Percentiles rank a stretch among this genome's conserved stretches.
Conservation (phyloP, 1,284 basidiomycete genomes). For the Sparassis latifolia region DNA sequence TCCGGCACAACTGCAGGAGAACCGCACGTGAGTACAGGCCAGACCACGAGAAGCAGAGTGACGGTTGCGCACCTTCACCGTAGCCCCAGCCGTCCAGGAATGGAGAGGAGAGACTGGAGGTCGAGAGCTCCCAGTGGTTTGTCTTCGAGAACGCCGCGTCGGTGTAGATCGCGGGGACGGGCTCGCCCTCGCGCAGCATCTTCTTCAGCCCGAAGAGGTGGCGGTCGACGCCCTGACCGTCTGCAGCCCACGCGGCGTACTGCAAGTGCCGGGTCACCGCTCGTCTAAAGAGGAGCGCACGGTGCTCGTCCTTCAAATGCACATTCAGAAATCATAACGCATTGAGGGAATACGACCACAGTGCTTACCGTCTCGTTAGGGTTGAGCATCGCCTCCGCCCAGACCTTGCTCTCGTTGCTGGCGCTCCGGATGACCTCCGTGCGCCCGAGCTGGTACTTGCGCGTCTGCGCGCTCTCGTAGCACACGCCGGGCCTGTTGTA, state of each 20-base stretch:
- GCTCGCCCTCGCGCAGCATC: slow-evolving; percentile 72
- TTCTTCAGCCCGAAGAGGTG: slow-evolving; percentile 94
- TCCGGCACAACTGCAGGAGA: slow-evolving; percentile 69
- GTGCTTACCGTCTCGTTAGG: slow-evolving; percentile 42
- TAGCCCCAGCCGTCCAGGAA: slow-evolving; percentile 96
- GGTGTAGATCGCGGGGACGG: slow-evolving; percentile 71
- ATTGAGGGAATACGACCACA: neutral
- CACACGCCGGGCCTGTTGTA: slow-evolving; percentile 74
- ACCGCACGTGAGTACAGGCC: slow-evolving; percentile 1
- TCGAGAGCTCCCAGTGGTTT: slow-evolving; percentile 89
- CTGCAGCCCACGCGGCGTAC: slow-evolving; percentile 88
- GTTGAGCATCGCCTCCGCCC: slow-evolving; percentile 85
- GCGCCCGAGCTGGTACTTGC: slow-evolving; percentile 86
- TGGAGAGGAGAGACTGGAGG: slow-evolving; percentile 79
- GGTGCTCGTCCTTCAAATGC: slow-evolving; percentile 45
- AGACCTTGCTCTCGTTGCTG: slow-evolving; percentile 80
- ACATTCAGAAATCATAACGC: neutral
- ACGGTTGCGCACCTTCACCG: slow-evolving; percentile 69
- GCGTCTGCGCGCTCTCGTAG: slow-evolving; percentile 93
- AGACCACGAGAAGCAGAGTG: too few relatives aligned
- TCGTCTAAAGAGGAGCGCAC: slow-evolving; percentile 68
- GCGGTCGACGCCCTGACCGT: slow-evolving; percentile 92
- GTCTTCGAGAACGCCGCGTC: slow-evolving; percentile 72
- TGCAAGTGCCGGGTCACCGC: slow-evolving; percentile 82
- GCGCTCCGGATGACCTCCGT: slow-evolving; percentile 93